phyloP scores from a whole-genome alignment of 2,329 filamentous ascomycete species.

The Scedosporium boydii region DNA sequence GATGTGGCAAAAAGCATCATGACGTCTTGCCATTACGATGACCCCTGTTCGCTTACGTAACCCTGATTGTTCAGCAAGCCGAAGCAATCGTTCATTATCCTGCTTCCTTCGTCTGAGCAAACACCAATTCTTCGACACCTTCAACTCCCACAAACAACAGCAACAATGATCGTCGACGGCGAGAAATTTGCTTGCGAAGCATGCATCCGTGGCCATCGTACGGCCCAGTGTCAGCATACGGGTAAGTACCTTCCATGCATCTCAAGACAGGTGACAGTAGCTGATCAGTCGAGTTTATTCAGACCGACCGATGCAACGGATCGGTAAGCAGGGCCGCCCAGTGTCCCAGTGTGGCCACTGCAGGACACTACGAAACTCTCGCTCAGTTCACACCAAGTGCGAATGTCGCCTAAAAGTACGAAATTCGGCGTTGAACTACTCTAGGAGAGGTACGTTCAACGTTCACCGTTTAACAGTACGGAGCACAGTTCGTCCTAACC shows the following conservation, averaged over 20 bases:
- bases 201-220: slow-evolving; percentile 95
- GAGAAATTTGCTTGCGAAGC: slow-evolving; percentile 98
- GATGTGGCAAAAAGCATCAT: too few relatives aligned
- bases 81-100: too few relatives aligned
- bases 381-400: slow-evolving; percentile 89
- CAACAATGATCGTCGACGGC: slow-evolving; percentile 74
- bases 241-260: slow-evolving; percentile 49
- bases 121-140: not conserved
- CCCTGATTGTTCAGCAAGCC: too few relatives aligned
- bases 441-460: not conserved
- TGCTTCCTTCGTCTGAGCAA: too few relatives aligned
- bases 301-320: slow-evolving; percentile 89
- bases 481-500: too few relatives aligned
- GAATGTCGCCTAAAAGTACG: slow-evolving; percentile 51
- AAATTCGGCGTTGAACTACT: not conserved
- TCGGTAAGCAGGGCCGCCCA: slow-evolving; percentile 94
- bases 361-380: slow-evolving; percentile 90
- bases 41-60: too few relatives aligned
- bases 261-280: not conserved
- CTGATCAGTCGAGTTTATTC: not conserved
- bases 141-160: not conserved
- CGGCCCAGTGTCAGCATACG: slow-evolving; percentile 94
- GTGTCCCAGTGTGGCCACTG: slow-evolving; percentile 98
- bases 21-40: too few relatives aligned
- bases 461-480: not conserved